These are phyloP conservation scores for Alternaria brassicicola DNA, from an alignment of 2,329 filamentous ascomycete genomes.

Conservation along the genomic window DNA sequence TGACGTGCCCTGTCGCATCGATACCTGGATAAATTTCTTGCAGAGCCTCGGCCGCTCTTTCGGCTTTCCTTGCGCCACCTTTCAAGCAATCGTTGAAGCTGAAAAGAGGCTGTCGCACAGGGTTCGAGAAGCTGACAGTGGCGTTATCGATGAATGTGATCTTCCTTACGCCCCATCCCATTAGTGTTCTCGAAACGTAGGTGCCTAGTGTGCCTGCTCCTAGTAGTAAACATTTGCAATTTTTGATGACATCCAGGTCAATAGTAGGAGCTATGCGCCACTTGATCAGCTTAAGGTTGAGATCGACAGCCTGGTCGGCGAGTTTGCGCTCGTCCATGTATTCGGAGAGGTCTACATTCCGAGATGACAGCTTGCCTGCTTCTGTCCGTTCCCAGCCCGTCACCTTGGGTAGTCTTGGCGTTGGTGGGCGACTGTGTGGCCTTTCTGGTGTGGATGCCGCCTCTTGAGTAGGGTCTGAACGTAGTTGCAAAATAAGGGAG, in stretches of 20 bases:
- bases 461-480: constrained; percentile 28
- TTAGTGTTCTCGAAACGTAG: constrained; percentile 88
- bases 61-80: constrained; percentile 84
- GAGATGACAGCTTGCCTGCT: constrained; percentile 76
- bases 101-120: constrained; percentile 92
- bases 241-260: constrained; percentile 85
- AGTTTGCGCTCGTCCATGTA: constrained; percentile 90
- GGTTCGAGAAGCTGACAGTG: constrained; percentile 92
- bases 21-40: constrained; percentile 90
- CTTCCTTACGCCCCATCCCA: constrained; percentile 94
- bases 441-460: constrained; percentile 15
- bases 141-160: constrained; percentile 97
- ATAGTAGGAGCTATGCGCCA: constrained; percentile 93
- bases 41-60: constrained; percentile 78
- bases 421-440: constrained; percentile 27
- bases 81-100: constrained; percentile 85
- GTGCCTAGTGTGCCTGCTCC: constrained; percentile 92
- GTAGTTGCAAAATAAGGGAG: constrained; percentile 72
- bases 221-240: constrained; percentile 85
- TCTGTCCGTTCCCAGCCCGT: constrained; percentile 93
- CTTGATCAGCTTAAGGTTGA: constrained; percentile 98
- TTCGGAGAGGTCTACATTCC: constrained; percentile 81
- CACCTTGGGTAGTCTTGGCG: constrained; percentile 76
- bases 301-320: constrained; percentile 91
- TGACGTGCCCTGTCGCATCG: constrained; percentile 75